phyloP scores from a whole-genome alignment of 805 yeast genomes.

The Saccharomyces mikatae region DNA sequence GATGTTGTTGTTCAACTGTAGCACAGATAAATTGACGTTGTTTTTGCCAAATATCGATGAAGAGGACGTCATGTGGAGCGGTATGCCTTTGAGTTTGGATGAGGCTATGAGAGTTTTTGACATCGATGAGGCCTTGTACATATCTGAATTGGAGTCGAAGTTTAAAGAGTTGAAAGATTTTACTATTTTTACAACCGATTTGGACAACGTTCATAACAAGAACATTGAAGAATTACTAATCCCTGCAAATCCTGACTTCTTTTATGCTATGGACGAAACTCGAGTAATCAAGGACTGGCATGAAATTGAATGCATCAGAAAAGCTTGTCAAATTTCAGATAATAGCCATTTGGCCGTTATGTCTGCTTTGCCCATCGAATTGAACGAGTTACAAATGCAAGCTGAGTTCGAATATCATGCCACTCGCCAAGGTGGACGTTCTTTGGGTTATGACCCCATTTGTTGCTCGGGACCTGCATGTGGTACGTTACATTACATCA shows the following conservation, averaged over 20 bases:
- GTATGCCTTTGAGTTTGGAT: slow-evolving; percentile 63
- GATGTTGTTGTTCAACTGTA: slow-evolving; percentile 51
- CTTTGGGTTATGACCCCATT: slow-evolving; percentile 87
- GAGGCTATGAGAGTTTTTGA: slow-evolving; percentile 62
- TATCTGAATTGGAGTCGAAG: slow-evolving; percentile 38
- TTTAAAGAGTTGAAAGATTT: slow-evolving; percentile 27
- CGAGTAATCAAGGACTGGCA: slow-evolving; percentile 76
- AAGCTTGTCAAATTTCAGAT: slow-evolving; percentile 80
- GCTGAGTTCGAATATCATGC: slow-evolving; percentile 95
- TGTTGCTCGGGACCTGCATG: slow-evolving; percentile 91
- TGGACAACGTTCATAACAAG: slow-evolving; percentile 37
- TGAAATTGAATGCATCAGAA: slow-evolving; percentile 67
- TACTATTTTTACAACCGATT: slow-evolving; percentile 44
- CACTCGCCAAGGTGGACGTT: slow-evolving; percentile 85
- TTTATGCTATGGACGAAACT: slow-evolving; percentile 78
- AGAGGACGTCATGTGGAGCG: slow-evolving; percentile 96
- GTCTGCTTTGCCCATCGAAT: slow-evolving; percentile 85
- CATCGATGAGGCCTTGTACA: slow-evolving; percentile 72
- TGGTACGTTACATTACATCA: slow-evolving; percentile 83
- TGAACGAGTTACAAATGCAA: slow-evolving; percentile 83
- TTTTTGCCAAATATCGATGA: slow-evolving; percentile 77
- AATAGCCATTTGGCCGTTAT: slow-evolving; percentile 84
- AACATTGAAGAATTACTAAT: slow-evolving; percentile 33
- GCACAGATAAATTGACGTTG: slow-evolving; percentile 49
- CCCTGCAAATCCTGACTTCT: slow-evolving; percentile 41